Conservation (phyloP, 352 stramenopile species). For the Peronospora belbahrii region DNA sequence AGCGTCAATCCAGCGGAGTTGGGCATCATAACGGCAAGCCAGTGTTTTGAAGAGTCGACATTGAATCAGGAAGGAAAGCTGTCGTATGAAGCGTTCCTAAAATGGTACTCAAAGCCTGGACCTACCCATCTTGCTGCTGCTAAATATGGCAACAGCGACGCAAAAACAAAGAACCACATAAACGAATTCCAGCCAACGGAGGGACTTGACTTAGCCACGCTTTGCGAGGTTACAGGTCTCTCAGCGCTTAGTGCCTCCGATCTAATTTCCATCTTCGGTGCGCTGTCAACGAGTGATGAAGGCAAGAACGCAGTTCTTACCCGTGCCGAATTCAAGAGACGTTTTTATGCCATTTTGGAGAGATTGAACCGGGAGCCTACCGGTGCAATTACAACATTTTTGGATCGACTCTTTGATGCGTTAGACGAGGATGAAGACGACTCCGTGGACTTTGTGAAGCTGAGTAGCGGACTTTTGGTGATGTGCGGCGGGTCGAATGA, state of each 20-base stretch:
- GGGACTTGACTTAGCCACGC: conserved; percentile 15
- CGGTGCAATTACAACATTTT: conserved; percentile 41
- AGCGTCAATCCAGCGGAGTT: conserved; percentile 62
- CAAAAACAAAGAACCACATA: not conserved
- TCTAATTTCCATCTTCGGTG: conserved; percentile 52
- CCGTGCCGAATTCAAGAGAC: conserved; percentile 57
- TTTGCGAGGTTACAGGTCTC: conserved; percentile 54
- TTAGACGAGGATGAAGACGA: conserved; percentile 70
- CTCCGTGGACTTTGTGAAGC: conserved; percentile 66
- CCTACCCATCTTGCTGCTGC: conserved; percentile 34
- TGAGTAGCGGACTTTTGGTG: conserved; percentile 71
- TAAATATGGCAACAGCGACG: conserved; percentile 2
- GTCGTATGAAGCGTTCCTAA: conserved; percentile 62
- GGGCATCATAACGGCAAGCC: conserved; percentile 51
- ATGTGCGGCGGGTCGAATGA: conserved; percentile 62
- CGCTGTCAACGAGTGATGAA: conserved; percentile 12
- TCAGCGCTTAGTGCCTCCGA: conserved; percentile 42
- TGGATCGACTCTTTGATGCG: conserved; percentile 67
- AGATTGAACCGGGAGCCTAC: conserved; percentile 46
- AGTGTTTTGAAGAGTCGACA: conserved; percentile 69
- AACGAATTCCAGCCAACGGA: conserved; percentile 13
- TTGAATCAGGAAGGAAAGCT: conserved; percentile 60
- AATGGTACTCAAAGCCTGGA: conserved; percentile 72
- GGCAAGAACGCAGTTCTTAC: conserved; percentile 30
- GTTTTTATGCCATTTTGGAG: conserved; percentile 58